A percentile compares a stretch with the other conserved stretches of the same genome.
Conservation (phyloP, 2,329 filamentous ascomycete species). For the Aspergillus uvarum region DNA sequence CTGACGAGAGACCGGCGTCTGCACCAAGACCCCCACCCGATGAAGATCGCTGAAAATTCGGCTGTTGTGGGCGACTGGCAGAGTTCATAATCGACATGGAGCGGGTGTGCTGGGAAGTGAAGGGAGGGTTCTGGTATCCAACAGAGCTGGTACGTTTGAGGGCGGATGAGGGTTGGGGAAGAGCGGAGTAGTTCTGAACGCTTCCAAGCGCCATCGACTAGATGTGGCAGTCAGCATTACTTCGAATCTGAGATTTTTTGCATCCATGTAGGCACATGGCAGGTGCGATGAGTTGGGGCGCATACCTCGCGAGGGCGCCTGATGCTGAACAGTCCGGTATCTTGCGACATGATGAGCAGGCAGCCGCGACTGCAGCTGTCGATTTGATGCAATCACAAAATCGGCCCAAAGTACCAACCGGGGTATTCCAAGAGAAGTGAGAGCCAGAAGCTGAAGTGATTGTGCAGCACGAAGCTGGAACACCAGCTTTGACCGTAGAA, state of each 20-base stretch:
- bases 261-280: background rate
- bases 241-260: background rate
- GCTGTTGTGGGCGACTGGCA: conserved; percentile 77
- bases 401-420: background rate
- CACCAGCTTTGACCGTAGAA: background rate
- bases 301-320: conserved; percentile 86
- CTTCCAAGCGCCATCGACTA: conserved; percentile 69
- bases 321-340: conserved; percentile 84
- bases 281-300: background rate
- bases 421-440: background rate
- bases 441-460: background rate
- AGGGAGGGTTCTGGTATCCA: conserved; percentile 62
- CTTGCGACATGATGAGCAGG: conserved; percentile 71
- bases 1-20: conserved; percentile 77
- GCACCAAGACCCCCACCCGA: conserved; percentile 69
- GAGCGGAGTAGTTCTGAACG: conserved; percentile 76
- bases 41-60: conserved; percentile 81
- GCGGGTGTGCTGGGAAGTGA: conserved; percentile 71
- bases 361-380: conserved; percentile 30
- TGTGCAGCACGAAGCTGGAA: background rate
- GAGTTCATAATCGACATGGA: conserved; percentile 87
- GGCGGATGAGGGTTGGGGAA: conserved; percentile 87
- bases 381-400: background rate
- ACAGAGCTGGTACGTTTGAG: conserved; percentile 90
- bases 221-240: conserved; percentile 19